Evolutionary conservation across 2,329 filamentous ascomycete species (phyloP).

Genomic region (Ascomycota sp.): DNA sequence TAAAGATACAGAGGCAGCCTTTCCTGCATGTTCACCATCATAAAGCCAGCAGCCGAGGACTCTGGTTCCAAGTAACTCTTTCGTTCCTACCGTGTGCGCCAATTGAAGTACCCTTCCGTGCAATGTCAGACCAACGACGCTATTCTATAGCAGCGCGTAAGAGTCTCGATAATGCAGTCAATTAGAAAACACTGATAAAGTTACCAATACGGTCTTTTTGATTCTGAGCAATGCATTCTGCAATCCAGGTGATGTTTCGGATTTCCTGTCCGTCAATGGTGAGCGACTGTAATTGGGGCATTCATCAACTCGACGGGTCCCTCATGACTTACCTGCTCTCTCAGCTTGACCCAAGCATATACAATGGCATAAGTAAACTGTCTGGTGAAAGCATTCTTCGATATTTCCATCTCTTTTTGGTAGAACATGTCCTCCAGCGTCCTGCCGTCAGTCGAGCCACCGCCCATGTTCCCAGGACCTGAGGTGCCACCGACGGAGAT

Average conservation of each 20-base stretch:
- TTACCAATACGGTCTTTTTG: constrained; percentile 98
- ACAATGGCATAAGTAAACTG: constrained; percentile 92
- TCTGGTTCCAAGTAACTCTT: constrained; percentile 4
- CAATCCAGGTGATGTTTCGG: constrained; percentile 98
- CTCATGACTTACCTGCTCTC: constrained; percentile 66
- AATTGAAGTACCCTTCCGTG: constrained; percentile 3
- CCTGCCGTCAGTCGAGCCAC: constrained; percentile 60
- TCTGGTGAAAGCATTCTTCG: constrained; percentile 81
- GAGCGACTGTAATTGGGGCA: background rate
- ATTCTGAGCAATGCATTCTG: constrained; percentile 98
- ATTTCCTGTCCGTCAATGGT: constrained; percentile 54
- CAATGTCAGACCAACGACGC: background rate
- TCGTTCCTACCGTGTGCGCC: constrained; percentile 11
- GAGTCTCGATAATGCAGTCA: background rate
- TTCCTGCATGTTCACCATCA: constrained; percentile 29
- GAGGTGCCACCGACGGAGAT: constrained; percentile 55
- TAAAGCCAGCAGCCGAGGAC: constrained; percentile 10
- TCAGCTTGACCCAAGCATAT: constrained; percentile 92
- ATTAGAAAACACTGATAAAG: constrained; percentile 92
- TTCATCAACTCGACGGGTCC: constrained; percentile 1
- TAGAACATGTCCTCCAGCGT: constrained; percentile 97
- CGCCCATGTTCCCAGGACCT: constrained; percentile 67
- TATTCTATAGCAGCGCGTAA: background rate
- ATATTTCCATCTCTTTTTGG: constrained; percentile 98
- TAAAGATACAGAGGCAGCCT: constrained; percentile 19